Percentiles rank a stretch among this genome's conserved stretches.
Evolutionary conservation across 2,329 filamentous ascomycete species (phyloP).

Genomic region (Rhinocladiella similis): DNA sequence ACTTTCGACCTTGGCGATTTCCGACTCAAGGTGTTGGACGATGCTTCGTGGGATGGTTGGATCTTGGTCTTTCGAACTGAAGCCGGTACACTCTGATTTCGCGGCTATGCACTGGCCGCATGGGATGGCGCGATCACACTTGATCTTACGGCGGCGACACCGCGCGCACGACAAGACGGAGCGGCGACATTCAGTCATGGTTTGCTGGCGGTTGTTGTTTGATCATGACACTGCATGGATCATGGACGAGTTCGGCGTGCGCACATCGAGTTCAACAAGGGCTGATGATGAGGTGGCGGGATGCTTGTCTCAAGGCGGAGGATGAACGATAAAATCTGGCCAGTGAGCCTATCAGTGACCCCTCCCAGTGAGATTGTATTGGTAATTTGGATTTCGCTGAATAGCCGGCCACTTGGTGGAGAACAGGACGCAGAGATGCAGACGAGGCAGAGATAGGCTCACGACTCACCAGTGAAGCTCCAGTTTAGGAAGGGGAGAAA

Average conservation of each 20-base stretch:
- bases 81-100: constrained; percentile 33
- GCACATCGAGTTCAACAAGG: neutral
- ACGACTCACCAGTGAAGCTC: neutral
- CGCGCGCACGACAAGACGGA: constrained; percentile 32
- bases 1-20: constrained; percentile 37
- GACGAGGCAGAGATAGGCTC: neutral
- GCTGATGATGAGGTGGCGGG: neutral
- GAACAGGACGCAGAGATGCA: neutral
- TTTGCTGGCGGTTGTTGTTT: neutral
- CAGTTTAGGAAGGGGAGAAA: neutral
- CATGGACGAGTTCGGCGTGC: neutral
- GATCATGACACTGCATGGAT: neutral
- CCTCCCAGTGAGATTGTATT: neutral
- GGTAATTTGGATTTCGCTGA: neutral
- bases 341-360: neutral
- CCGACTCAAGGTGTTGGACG: constrained; percentile 36
- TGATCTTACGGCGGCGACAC: constrained; percentile 32
- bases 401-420: neutral
- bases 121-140: constrained; percentile 32
- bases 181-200: constrained; percentile 31
- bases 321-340: neutral
- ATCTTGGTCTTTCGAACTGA: constrained; percentile 32
- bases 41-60: constrained; percentile 35
- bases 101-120: constrained; percentile 34
- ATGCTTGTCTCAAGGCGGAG: neutral